These are phyloP conservation scores for Naegleria fowleri DNA, from an alignment of 208 protist species.

Conservation along the genomic window DNA sequence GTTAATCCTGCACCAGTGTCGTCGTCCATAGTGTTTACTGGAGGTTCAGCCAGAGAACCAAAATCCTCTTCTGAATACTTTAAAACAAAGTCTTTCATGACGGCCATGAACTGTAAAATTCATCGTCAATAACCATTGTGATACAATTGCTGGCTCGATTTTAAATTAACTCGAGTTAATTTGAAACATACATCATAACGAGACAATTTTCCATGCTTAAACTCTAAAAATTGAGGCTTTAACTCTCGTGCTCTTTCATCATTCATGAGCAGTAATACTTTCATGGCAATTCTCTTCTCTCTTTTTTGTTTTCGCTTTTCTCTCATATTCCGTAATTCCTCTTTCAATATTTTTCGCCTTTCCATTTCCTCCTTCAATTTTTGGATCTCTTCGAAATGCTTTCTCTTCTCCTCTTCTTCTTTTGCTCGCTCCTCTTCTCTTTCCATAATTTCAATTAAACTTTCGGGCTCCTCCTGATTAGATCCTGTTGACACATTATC, in stretches of 20 bases:
- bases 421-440: background rate
- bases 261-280: background rate
- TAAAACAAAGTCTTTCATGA: background rate
- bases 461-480: background rate
- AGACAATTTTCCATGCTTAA: background rate
- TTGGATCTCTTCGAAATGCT: background rate
- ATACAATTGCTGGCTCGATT: no score
- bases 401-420: background rate
- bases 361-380: background rate
- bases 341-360: background rate
- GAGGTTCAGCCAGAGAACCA: background rate
- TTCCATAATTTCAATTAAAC: conserved; percentile 1
- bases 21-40: no score
- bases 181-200: background rate
- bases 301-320: background rate
- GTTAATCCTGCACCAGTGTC: no score
- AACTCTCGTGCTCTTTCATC: background rate
- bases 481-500: background rate
- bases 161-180: no score
- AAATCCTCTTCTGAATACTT: background rate
- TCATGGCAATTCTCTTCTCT: conserved; percentile 16
- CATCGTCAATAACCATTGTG: no score
- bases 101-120: background rate
- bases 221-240: background rate
- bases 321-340: background rate